Base-by-base conservation (phyloP, 257 asterid genomes). In the Verbena officinalis region DNA sequence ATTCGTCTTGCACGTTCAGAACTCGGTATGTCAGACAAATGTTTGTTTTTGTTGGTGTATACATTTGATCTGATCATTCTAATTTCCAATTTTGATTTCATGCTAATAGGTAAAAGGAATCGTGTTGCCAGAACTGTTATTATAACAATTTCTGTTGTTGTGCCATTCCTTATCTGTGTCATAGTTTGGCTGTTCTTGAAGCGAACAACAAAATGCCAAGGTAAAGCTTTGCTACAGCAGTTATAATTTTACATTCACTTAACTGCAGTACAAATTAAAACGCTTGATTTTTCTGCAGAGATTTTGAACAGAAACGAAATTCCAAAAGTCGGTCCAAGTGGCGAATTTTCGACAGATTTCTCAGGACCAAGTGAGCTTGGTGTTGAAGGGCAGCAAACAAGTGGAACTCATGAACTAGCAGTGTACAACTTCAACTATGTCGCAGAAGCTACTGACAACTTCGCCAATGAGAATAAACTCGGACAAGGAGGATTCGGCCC, bases 401-500 rank as follows among this genome's bases (percentile, higher is more conserved):
- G 70, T 33, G 87, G 90, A 53, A 53, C 81, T n/a, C 33, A 27
- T 27, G 98, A 84, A 49, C 67, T 86, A 19, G 36, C 86, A 24
- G 67, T 83, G 75, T 81, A 68, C 80, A 80, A 72, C 68, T 88
- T 88, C 77, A 70, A 58, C 75, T 55, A 55, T 62, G 72, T 91
- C 50, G 86, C 80, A 24, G 66, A 75, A 11, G 95, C 97, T 17
- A 86, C 98, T 2, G 54, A 75, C 68, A 72, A 85, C 50, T 92
- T 92, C 60, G 79, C 93, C 1, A 19, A 74, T 45, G 71, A 57
- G 67, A 89, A 86, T 59, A 85, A 85, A 75, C 96, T 92, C 10
- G 98, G 98, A 53, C 85, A 86, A 45, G 98, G 98, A 59, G 98
- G 98, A 71, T 92, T 89, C 51, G 98, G 97, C 21, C 85, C 52